Evolutionary conservation across 108 stramenopile genomes (phyloP).

Genomic region (Nitzschia palea): DNA sequence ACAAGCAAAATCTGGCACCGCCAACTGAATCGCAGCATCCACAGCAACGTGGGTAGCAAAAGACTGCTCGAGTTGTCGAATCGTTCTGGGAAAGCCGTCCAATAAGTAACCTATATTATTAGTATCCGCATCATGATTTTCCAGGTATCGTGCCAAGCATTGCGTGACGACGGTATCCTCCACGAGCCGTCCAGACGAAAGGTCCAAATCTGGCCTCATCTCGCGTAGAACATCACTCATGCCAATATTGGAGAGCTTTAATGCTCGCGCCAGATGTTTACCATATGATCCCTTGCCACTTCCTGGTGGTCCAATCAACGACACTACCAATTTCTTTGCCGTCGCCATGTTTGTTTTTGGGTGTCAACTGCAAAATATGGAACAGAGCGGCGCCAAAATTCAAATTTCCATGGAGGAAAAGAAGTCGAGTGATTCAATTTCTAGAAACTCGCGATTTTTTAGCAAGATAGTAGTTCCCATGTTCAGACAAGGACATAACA

Average conservation of each 20-base stretch:
- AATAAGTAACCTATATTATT: conserved; percentile 39
- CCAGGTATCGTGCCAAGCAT: conserved; percentile 42
- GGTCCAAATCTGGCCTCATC: conserved; percentile 28
- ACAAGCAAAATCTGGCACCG: conserved; percentile 77
- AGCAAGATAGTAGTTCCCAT: neutral
- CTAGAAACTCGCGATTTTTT: too few relatives aligned
- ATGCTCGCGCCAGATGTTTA: conserved; percentile 33
- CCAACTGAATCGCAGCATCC: conserved; percentile 51
- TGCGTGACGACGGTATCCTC: conserved; percentile 57
- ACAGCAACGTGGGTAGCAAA: conserved; percentile 49
- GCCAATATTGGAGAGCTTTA: conserved; percentile 47
- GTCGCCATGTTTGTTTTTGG: neutral
- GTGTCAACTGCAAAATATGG: too few relatives aligned
- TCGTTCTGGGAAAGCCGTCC: conserved; percentile 83
- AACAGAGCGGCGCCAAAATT: too few relatives aligned
- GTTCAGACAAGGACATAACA: neutral
- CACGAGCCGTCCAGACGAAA: conserved; percentile 57
- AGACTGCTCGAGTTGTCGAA: conserved; percentile 42
- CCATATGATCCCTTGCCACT: conserved; percentile 71
- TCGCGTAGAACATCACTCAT: conserved; percentile 62
- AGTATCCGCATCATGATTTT: conserved; percentile 5
- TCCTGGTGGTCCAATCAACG: conserved; percentile 60
- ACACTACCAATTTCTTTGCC: conserved; percentile 7
- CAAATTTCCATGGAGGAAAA: neutral
- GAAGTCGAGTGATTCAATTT: neutral